Conservation (phyloP, 1,284 basidiomycete species). For the Hypsizygus ulmarius region DNA sequence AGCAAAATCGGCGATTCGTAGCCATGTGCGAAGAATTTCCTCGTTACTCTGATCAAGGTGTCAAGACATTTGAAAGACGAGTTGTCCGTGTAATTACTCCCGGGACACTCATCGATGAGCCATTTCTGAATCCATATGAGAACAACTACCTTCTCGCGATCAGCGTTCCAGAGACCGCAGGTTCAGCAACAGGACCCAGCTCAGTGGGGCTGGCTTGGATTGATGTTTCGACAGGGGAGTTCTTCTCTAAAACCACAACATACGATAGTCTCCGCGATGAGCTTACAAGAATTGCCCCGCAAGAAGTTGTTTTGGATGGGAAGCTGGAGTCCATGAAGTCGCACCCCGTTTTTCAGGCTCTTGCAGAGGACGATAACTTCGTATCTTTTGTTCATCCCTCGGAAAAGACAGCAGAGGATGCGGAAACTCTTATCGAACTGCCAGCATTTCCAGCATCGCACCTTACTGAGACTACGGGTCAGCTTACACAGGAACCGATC, state of each 20-base stretch:
- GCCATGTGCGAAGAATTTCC: constrained; percentile 92
- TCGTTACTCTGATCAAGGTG: constrained; percentile 38
- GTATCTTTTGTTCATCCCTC: constrained; percentile 33
- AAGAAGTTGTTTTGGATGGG: constrained; percentile 75
- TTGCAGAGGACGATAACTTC: constrained; percentile 52
- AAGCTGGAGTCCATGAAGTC: constrained; percentile 34
- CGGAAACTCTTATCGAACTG: neutral
- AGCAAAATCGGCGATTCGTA: constrained; percentile 79
- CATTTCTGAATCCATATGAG: constrained; percentile 79
- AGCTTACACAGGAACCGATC: neutral
- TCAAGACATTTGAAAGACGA: constrained; percentile 67
- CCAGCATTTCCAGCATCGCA: neutral
- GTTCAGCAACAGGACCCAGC: constrained; percentile 14
- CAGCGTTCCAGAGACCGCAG: constrained; percentile 21
- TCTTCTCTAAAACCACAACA: constrained; percentile 70
- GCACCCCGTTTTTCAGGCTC: constrained; percentile 45
- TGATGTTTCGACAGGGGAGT: constrained; percentile 94
- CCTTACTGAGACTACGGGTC: neutral
- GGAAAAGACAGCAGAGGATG: neutral
- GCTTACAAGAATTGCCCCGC: constrained; percentile 77
- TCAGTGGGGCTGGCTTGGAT: constrained; percentile 82
- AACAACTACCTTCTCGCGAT: constrained; percentile 88
- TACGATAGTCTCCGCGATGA: constrained; percentile 72
- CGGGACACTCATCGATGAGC: constrained; percentile 88
- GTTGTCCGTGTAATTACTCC: constrained; percentile 88